Base-by-base conservation (phyloP, 2,329 filamentous ascomycete genomes). In the Orbilia brochopaga region DNA sequence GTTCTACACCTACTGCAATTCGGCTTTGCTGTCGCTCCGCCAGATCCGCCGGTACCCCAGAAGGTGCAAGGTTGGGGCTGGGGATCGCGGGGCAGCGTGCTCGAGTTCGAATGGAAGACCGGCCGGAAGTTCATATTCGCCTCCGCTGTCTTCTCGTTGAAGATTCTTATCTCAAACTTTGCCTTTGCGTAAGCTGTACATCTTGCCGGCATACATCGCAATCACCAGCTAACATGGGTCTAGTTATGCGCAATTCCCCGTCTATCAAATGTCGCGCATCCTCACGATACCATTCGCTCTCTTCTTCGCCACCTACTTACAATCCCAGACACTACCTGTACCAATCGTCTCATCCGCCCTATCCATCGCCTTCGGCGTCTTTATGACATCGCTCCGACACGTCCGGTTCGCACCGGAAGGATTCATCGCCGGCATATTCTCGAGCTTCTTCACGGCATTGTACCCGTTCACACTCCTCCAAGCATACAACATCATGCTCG, bases 191-290 rank as follows among this genome's bases (percentile, higher is more conserved):
- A 79, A 69, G 80, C 73, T n/a, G n/a, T n/a, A n/a, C n/a, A n/a
- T n/a, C n/a, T 13, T 44, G 56, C 15, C 53, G 13, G 17, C 15
- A 30, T 23, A 17, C 1, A 30, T 2, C 19, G 11, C 17, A 51
- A 51, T 2, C 11, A n/a, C 4, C 21, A 8, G 21, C 46, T 51
- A 23, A 51, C 60, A 7, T 40, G 8, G 11, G 32, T 15, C 44
- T 51, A 83, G 81, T 60, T 85, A 84, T 72, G 81, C 83, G 13
- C 80, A 82, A 56, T 80, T 84, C 11, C 81, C 82, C 21, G 82
- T 83, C 58, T 85, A 85, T 76, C 80, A 83, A 55, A 78, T 84
- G 42, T 81, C 83, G 15, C 82, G 83, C 37, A 83, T 85, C 44
- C 81, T 80, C 44, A 81, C 83, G 35, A 80, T 83, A 1, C 83